Percentiles rank a stretch among this genome's conserved stretches.
Evolutionary conservation across 345 rosid genomes (phyloP).

Genomic region (Eucalyptus caleyi): DNA sequence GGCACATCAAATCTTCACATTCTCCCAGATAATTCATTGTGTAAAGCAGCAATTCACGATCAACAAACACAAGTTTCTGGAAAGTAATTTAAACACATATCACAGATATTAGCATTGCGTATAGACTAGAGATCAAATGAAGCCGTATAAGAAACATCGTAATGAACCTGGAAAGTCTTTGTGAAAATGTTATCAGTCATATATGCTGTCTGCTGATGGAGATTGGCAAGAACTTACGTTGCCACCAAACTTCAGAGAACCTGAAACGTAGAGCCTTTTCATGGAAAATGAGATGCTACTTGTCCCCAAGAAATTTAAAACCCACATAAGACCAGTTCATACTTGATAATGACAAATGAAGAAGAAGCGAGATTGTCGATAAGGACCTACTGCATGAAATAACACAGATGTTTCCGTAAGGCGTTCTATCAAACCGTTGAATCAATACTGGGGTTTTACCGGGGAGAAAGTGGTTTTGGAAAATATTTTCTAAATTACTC

Average conservation of each 20-base stretch:
- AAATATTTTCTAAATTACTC: too few species aligned
- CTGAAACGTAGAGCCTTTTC: neutral
- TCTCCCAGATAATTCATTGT: neutral
- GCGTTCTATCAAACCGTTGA: neutral
- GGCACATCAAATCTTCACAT: neutral
- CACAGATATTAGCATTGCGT: neutral
- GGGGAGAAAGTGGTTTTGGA: neutral
- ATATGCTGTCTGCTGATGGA: neutral
- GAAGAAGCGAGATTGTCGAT: neutral
- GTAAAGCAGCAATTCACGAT: neutral
- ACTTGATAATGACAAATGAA: neutral
- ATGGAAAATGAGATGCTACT: neutral
- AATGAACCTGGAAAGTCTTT: neutral
- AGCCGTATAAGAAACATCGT: neutral
- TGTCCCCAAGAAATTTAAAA: neutral
- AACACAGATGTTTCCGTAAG: neutral
- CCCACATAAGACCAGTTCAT: neutral
- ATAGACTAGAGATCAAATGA: neutral
- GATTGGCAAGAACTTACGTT: neutral
- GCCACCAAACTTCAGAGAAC: neutral
- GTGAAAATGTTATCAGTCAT: neutral
- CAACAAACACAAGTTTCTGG: neutral
- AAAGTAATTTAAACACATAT: neutral
- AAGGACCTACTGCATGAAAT: neutral
- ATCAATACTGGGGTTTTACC: neutral